phyloP scores from a whole-genome alignment of 192 early-diverging fungal species.

The Coemansia javaensis region DNA sequence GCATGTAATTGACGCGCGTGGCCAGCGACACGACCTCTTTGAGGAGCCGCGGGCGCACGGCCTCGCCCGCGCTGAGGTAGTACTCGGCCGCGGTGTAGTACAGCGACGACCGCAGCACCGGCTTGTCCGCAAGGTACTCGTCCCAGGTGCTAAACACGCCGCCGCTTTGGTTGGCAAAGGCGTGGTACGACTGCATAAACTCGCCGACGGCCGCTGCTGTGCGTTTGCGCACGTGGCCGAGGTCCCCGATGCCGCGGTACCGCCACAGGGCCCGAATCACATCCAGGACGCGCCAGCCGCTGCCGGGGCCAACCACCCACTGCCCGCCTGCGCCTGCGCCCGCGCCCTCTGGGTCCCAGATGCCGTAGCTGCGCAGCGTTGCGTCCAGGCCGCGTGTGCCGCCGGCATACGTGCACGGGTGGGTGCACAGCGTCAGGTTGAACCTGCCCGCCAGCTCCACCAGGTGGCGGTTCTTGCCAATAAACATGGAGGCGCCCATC shows the following conservation, averaged over 20 bases:
- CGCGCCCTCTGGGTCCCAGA: constrained; percentile 15
- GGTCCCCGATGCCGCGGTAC: constrained; percentile 9
- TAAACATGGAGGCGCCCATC: constrained; percentile 31
- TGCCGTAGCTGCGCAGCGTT: constrained; percentile 7
- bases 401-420: constrained; percentile 22
- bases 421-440: constrained; percentile 24
- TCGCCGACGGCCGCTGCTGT: constrained; percentile 15
- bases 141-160: constrained; percentile 16
- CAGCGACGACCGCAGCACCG: constrained; percentile 8
- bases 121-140: constrained; percentile 18
- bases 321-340: background rate
- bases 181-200: constrained; percentile 27
- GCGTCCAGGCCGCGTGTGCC: background rate
- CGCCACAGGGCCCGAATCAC: constrained; percentile 16
- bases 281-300: constrained; percentile 3
- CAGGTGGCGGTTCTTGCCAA: constrained; percentile 21
- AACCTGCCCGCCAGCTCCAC: constrained; percentile 14
- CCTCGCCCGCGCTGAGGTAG: constrained; percentile 6
- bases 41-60: constrained; percentile 7
- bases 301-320: constrained; percentile 15
- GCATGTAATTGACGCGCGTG: constrained; percentile 37
- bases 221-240: constrained; percentile 10
- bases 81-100: constrained; percentile 22
- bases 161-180: constrained; percentile 2
- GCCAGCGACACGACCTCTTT: constrained; percentile 27